These are phyloP conservation scores for Amanita subjunquillea DNA, from an alignment of 768 basidiomycete species.

Conservation along the genomic window DNA sequence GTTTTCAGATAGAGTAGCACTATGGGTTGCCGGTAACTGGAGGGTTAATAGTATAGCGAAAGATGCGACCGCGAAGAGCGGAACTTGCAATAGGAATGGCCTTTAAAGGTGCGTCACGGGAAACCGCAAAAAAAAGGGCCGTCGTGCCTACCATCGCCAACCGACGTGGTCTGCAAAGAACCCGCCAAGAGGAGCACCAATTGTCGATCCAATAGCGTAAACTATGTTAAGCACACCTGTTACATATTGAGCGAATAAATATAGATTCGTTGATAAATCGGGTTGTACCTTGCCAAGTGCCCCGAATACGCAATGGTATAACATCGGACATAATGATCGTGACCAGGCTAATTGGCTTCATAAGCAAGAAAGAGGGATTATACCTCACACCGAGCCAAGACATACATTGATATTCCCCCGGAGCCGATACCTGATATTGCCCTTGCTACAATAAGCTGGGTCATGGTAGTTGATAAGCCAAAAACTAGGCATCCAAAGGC, in stretches of 20 bases:
- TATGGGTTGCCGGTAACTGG: constrained; percentile 34
- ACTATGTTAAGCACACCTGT: constrained; percentile 50
- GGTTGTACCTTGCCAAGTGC: constrained; percentile 53
- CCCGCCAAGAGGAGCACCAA: constrained; percentile 57
- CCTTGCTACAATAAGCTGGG: constrained; percentile 39
- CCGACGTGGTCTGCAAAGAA: constrained; percentile 53
- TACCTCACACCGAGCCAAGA: constrained; percentile 1
- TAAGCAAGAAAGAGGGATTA: too few relatives aligned
- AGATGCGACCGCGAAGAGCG: constrained; percentile 44
- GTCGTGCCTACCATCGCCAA: constrained; percentile 45
- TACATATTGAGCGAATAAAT: not conserved
- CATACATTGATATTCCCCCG: constrained; percentile 54
- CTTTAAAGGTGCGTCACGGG: constrained; percentile 13
- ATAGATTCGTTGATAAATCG: not conserved
- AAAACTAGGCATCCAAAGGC: constrained; percentile 43
- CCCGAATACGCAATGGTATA: constrained; percentile 49
- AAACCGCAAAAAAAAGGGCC: not conserved
- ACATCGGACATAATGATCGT: constrained; percentile 61
- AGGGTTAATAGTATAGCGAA: constrained; percentile 40
- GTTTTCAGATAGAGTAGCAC: constrained; percentile 23
- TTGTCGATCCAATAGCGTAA: constrained; percentile 44
- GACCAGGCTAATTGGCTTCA: constrained; percentile 29
- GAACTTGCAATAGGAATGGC: constrained; percentile 54
- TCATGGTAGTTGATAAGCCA: constrained; percentile 44
- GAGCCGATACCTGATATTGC: constrained; percentile 52